Evolutionary conservation across 1,284 basidiomycete species (phyloP), one percentile per base, ranked within the genome.

Genomic region (Ceratobasidium sp.): DNA sequence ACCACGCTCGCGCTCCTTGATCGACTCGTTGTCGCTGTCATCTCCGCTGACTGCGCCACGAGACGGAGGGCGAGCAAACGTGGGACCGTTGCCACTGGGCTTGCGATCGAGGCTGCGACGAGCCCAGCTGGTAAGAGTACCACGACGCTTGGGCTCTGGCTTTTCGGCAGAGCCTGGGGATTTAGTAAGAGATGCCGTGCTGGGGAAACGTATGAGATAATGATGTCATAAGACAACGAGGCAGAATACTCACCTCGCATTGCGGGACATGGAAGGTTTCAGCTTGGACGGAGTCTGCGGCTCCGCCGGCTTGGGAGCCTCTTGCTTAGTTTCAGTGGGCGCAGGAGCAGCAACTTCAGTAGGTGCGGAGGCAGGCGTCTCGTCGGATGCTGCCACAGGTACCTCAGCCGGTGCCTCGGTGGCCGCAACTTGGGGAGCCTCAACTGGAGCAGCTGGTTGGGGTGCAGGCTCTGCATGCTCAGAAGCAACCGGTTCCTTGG

Each of bases 141-240:
- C 30, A 23, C 66, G 66, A 30, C 66, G 66, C 56, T 59, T 70
- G 66, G 66, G 53, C 54, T 70, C 44, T 48, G 56, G 56, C 46
- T 71, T 71, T 42, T 49, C 42, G 21, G 64, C 49, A 11, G 64
- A 25, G 25, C 11, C 54, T 33, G 67, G 67, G 4, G 67, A 71
- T 25, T 51, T 59, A 44, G 44, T 33, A 25, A 71, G 56, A 38
- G 67, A 71, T 18, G 67, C 8, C 14, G 54, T 38, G 56, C 56
- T 71, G n/a, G 18, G 21, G 25, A 36, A n/a, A 60, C 56, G 56
- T 59, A 71, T 58, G 21, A 61, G 60, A 61, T 51, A 56, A 71
- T 51, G 67, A 71, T 60, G 67, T 71, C 54, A 51, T n/a, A 12
- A 8, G 23, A 21, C 44, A 60, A 69, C 66, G 67, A 71, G 67